phyloP scores from a whole-genome alignment of 768 basidiomycete species.

The Boletus tomentosulus region DNA sequence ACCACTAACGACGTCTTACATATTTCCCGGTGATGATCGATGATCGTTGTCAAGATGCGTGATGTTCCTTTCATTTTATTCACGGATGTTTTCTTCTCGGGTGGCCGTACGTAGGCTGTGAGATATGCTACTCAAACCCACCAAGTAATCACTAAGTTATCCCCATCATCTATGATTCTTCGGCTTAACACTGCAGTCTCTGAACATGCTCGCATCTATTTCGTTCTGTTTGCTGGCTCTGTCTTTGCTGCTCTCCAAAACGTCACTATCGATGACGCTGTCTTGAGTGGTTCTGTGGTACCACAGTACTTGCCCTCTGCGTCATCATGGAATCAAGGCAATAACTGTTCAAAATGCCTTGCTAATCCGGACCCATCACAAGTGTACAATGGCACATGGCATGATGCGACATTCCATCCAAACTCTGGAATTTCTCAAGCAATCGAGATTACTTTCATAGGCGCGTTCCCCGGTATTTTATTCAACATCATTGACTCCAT shows the following conservation, averaged over 20 bases:
- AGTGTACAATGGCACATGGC: slow-evolving; percentile 17
- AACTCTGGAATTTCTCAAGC: background rate
- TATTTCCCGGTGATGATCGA: background rate
- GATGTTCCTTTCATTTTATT: background rate
- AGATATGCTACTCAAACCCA: no score
- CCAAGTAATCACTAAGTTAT: no score
- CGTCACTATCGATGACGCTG: slow-evolving; percentile 16
- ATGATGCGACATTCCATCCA: slow-evolving; percentile 3
- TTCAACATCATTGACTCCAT: background rate
- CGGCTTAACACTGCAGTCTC: no score
- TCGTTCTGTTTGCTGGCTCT: background rate
- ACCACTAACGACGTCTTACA: no score
- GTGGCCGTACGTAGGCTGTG: no score
- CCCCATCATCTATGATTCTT: no score
- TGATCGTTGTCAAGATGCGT: background rate
- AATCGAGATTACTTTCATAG: slow-evolving; percentile 10
- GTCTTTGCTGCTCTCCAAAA: slow-evolving; percentile 8
- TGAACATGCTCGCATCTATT: background rate
- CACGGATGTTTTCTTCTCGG: no score
- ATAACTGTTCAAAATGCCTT: background rate
- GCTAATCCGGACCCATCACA: background rate
- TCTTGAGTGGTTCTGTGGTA: slow-evolving; percentile 1
- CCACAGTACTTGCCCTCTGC: slow-evolving; percentile 7
- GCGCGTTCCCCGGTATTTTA: background rate
- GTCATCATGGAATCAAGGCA: slow-evolving; percentile 5